phyloP scores from a whole-genome alignment of 345 rosid species.

The Corchorus capsularis region DNA sequence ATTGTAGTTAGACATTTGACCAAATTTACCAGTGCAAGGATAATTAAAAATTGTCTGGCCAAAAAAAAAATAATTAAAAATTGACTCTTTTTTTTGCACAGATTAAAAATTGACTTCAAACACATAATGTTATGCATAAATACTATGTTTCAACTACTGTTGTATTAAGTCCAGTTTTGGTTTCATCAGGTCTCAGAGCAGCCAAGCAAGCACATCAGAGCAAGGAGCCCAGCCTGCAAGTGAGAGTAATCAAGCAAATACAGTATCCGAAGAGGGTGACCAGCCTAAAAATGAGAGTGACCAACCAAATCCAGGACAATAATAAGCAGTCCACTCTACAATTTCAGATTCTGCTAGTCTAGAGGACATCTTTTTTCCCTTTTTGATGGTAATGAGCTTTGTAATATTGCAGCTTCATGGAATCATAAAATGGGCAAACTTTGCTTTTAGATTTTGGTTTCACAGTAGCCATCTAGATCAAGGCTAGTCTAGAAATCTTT shows the following conservation, averaged over 20 bases:
- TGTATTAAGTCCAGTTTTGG: neutral
- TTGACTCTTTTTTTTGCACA: too few species aligned
- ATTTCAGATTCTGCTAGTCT: neutral
- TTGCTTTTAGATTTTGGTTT: too few species aligned
- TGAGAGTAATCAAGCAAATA: neutral
- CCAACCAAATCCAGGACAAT: conserved; percentile 12
- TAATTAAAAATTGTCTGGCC: too few species aligned
- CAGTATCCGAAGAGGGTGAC: neutral
- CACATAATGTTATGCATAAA: neutral
- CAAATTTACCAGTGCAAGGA: neutral
- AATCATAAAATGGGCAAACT: neutral
- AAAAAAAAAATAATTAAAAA: too few species aligned
- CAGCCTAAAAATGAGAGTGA: neutral
- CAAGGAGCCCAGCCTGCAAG: neutral
- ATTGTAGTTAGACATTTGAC: neutral
- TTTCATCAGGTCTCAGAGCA: conserved; percentile 8
- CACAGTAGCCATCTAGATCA: too few species aligned
- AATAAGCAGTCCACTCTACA: neutral
- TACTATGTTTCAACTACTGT: neutral
- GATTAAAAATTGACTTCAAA: neutral
- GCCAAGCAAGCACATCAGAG: conserved; percentile 17
- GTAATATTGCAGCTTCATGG: neutral
- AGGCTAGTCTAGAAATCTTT: too few species aligned
- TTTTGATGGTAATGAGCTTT: neutral
- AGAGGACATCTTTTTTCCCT: neutral